Conservation (phyloP, 305 asterid genomes). For the Rubia occidens region DNA sequence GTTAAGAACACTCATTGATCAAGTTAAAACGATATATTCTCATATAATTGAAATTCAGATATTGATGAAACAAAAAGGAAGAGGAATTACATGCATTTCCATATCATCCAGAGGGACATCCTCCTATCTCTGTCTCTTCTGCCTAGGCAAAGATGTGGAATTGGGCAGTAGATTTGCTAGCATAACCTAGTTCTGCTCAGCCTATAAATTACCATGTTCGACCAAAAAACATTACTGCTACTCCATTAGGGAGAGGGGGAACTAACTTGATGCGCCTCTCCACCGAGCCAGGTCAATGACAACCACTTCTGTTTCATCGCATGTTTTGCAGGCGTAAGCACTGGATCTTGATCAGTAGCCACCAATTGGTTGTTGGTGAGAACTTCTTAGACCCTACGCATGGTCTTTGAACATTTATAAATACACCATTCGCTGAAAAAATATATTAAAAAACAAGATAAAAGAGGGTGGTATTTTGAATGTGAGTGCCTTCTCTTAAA, state of each 20-base stretch:
- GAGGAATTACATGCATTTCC: constrained; percentile 39
- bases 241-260: constrained; percentile 8
- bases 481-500: neutral
- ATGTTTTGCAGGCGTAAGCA: constrained; percentile 42
- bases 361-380: constrained; percentile 39
- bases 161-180: constrained; percentile 18
- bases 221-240: too few relatives aligned
- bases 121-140: constrained; percentile 75
- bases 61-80: neutral
- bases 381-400: constrained; percentile 77
- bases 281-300: constrained; percentile 92
- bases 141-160: constrained; percentile 38
- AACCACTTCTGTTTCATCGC: constrained; percentile 70
- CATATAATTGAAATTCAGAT: neutral
- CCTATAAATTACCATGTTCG: constrained; percentile 28
- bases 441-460: constrained; percentile 15
- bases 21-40: neutral
- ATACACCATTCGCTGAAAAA: constrained; percentile 21
- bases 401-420: constrained; percentile 55
- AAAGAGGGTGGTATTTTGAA: neutral
- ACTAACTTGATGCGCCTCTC: constrained; percentile 81
- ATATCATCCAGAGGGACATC: constrained; percentile 30
- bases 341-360: constrained; percentile 41
- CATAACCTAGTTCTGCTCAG: constrained; percentile 38
- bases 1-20: too few relatives aligned